Percentiles rank a stretch among this genome's conserved stretches.
Evolutionary conservation across 208 protist species (phyloP).

Genomic region (Vickermania ingenoplastis): DNA sequence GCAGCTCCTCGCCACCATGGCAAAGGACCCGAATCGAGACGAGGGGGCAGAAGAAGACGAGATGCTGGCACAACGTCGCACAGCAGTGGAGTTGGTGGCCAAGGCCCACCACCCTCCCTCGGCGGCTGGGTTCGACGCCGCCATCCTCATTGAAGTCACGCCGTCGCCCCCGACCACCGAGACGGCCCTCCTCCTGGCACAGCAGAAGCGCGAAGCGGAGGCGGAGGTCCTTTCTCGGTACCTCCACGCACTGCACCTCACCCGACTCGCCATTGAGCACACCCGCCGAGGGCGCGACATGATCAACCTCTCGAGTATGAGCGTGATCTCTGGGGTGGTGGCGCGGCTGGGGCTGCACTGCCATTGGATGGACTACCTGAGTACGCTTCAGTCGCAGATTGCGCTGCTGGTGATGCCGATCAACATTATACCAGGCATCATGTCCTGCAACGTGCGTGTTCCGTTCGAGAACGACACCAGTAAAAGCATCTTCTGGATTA

Average conservation of each 20-base stretch:
- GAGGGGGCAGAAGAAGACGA: constrained; percentile 10
- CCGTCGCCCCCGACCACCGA: too few relatives aligned
- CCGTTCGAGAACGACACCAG: constrained; percentile 36
- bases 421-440: constrained; percentile 55
- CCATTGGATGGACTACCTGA: constrained; percentile 81
- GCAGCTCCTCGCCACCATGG: constrained; percentile 57
- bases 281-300: constrained; percentile 55
- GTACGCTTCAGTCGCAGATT: constrained; percentile 66
- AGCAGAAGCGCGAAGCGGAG: background rate
- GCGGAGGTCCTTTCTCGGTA: constrained; percentile 33
- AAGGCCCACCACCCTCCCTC: too few relatives aligned
- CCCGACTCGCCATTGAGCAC: constrained; percentile 31
- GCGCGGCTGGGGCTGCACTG: constrained; percentile 71
- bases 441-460: constrained; percentile 61
- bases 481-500: constrained; percentile 30
- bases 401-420: constrained; percentile 70
- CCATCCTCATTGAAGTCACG: too few relatives aligned
- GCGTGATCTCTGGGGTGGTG: constrained; percentile 65
- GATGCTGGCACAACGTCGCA: background rate
- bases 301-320: constrained; percentile 70
- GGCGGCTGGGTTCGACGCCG: background rate
- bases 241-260: constrained; percentile 34
- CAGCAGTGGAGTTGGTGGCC: background rate
- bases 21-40: constrained; percentile 15
- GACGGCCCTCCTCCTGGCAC: too few relatives aligned